Base-by-base conservation (phyloP, 2,329 filamentous ascomycete genomes). In the Acrocalymma vagum region DNA sequence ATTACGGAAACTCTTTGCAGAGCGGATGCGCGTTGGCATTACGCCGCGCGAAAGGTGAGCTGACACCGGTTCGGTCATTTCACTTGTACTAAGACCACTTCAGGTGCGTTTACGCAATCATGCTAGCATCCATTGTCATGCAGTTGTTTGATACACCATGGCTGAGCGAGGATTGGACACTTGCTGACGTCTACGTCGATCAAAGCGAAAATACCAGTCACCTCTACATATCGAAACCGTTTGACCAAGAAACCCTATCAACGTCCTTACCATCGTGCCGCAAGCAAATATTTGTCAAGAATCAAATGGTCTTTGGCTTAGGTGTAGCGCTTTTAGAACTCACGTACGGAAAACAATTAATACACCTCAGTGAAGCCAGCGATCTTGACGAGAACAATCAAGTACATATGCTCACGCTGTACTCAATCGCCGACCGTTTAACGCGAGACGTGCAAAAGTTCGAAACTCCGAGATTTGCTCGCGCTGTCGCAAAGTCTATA, bases 61-160 rank as follows among this genome's bases (percentile, higher is more conserved):
- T n/a, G n/a, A n/a, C n/a, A n/a, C n/a, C n/a, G n/a, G n/a, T n/a
- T n/a, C n/a, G n/a, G n/a, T n/a, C n/a, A n/a, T n/a, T n/a, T n/a
- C n/a, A n/a, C n/a, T n/a, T n/a, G n/a, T n/a, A n/a, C n/a, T n/a
- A n/a, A n/a, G n/a, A n/a, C n/a, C n/a, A n/a, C n/a, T n/a, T n/a
- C n/a, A 24, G 32, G 6, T 33, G 42, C 10, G 41, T 30, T 10
- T 25, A 29, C 7, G 24, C 37, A 11, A 20, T 38, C 9, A 18
- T 25, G 10, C 33, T 46, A 7, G 43, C 43, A 5, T 42, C 43
- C n/a, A 38, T 20, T 3, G 27, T 46, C 6, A 22, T 42, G n/a
- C 43, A 42, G 20, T 15, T 42, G 8, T 33, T 39, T 25, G 30
- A 44, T 24, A 44, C 39, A 15, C 21, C 40, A 23, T 48, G 35